Evolutionary conservation across 2,329 filamentous ascomycete species (phyloP), one percentile per base, ranked within the genome.

Genomic region (Sporothrix pseudoabietina): DNA sequence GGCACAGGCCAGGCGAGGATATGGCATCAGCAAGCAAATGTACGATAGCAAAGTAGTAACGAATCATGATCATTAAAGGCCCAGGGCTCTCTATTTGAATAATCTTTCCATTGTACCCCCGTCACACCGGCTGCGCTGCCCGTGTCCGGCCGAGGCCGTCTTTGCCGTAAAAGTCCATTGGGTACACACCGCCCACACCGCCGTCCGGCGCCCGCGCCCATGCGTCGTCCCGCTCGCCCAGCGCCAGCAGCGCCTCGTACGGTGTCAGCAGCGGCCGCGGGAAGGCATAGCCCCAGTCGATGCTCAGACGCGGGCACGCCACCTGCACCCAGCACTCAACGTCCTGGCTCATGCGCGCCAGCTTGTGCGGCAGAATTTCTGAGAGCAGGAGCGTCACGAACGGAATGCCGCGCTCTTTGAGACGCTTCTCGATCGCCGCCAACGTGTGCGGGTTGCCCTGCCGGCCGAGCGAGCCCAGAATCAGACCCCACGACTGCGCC

Each of bases 241-340:
- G 83, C n/a, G 94, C 93, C 47, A 99, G 91, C 74, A 98, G 87
- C 7, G 96, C 96, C 83, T 99, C 96, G 78, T 99, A 98, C 1
- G 96, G 95, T 71, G 95, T 98, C 79, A 99, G 82, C 74, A 99
- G 81, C 66, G 96, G 96, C 65, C 93, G 84, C 0, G 94, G 89
- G 80, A 99, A 99, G 0, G 96, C 96, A 83, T 98, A 98, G 0
- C 96, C 96, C 96, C 96, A 99, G 83, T 99, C 96, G 77, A 99
- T 99, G 81, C 95, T 98, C 80, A 99, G 80, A 69, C 96, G 85
- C n/a, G 96, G 96, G 82, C 96, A 99, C 5, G 96, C 96, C 69
- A 99, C 94, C 82, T 99, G 96, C 54, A 99, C 95, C 96, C 96
- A 99, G 78, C 94, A 97, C 80, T 98, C 95, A 2, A 99, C 93